Base-by-base conservation (phyloP, 2,329 filamentous ascomycete genomes). In the Hypomyces rosellus region DNA sequence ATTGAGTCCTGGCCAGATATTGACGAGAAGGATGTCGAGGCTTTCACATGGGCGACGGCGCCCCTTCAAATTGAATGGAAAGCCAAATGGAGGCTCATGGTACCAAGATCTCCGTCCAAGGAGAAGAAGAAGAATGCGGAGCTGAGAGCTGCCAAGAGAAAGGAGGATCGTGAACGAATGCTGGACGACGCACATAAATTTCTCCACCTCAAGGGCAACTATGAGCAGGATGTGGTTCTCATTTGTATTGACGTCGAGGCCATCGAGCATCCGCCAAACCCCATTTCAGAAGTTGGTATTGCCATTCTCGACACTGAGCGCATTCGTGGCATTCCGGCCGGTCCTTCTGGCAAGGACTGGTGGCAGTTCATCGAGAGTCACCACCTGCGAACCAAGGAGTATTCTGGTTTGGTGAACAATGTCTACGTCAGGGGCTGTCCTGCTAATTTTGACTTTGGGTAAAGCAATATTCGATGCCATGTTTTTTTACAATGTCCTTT, bases 231-330 rank as follows among this genome's bases (percentile, higher is more conserved):
- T 18, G 57, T 62, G 5, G 75, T 95, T 7, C 86, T 96, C 58
- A 74, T 96, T 52, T 82, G 80, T 54, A 74, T 97, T 41, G 93
- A 99, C 59, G 73, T 93, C 33, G 93, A 99, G 66, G 83, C 85
- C 1, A 88, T 84, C 51, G 93, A 99, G 65, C 69, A 70, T 18
- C 73, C 80, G 41, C 78, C 82, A 12, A 71, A 75, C 34, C 72
- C 80, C 12, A 77, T 97, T 52, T 95, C 91, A 0, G 93, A 99
- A 66, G 76, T 99, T 37, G 93, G 93, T 1, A 74, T 99, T 38
- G 85, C 89, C 1, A 84, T 85, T 3, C 74, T 97, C 0, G 90
- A 97, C 63, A 90, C 86, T 1, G 59, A 66, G 4, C 66, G 77
- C 36, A 63, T 89, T 18, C 59, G 68, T 1, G 69, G 65, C 7